Conservation (phyloP, 805 yeast genomes). For the Teunomyces gatunensis region DNA sequence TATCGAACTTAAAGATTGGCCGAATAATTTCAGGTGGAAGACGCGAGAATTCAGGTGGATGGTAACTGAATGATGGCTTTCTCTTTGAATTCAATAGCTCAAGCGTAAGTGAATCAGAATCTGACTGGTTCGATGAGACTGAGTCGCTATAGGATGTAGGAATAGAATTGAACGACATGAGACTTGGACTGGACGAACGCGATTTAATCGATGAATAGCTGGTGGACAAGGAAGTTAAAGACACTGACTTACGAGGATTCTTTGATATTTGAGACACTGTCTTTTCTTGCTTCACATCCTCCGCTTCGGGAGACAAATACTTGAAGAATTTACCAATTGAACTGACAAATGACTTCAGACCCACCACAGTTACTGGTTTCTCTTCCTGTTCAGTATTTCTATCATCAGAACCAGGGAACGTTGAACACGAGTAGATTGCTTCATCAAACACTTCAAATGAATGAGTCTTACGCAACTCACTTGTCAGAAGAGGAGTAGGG, state of each 20-base stretch:
- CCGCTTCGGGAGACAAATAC: slow-evolving; percentile 33
- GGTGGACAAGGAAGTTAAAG: slow-evolving; percentile 37
- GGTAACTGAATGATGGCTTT: slow-evolving; percentile 14
- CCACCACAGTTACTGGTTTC: not conserved
- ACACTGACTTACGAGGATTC: slow-evolving; percentile 24
- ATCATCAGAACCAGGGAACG: slow-evolving; percentile 16
- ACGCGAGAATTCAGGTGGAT: slow-evolving; percentile 31
- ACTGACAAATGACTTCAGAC: slow-evolving; percentile 23
- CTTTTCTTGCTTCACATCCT: not conserved
- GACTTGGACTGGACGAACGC: slow-evolving; percentile 37
- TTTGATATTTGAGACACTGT: not conserved
- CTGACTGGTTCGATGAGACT: slow-evolving; percentile 30
- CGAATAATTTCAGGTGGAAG: slow-evolving; percentile 45
- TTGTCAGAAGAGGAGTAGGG: slow-evolving; percentile 18
- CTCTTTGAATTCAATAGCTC: not conserved
- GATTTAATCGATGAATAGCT: slow-evolving; percentile 28
- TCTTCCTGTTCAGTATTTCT: not conserved
- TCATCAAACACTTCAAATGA: slow-evolving; percentile 68
- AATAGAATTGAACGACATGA: slow-evolving; percentile 35
- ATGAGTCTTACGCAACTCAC: slow-evolving; percentile 48
- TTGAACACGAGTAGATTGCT: slow-evolving; percentile 47
- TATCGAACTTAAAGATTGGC: slow-evolving; percentile 47
- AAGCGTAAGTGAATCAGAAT: slow-evolving; percentile 19
- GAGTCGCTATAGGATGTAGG: slow-evolving; percentile 39
- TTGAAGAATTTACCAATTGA: slow-evolving; percentile 37